Conservation (phyloP, 768 basidiomycete genomes). For the Panaeolus cyanescens region DNA sequence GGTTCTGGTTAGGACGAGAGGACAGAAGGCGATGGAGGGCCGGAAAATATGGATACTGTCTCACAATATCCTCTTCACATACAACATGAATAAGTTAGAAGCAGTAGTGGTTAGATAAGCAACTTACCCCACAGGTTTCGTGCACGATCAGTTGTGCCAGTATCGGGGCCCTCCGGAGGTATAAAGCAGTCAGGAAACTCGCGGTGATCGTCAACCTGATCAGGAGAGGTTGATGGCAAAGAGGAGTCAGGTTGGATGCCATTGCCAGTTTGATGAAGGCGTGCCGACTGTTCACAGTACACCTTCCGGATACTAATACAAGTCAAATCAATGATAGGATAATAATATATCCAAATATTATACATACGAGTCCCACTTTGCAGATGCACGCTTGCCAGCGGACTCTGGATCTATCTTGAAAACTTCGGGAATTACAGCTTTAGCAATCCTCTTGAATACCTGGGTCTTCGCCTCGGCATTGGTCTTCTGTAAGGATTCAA, state of each 20-base stretch:
- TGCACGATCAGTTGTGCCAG: constrained; percentile 14
- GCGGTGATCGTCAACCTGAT: background rate
- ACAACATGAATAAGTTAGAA: background rate
- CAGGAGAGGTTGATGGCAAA: background rate
- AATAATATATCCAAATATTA: background rate
- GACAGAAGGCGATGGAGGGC: constrained; percentile 14
- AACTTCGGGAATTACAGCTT: constrained; percentile 17
- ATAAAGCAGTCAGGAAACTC: constrained; percentile 12
- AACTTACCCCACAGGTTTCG: constrained; percentile 27
- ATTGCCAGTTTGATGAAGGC: constrained; percentile 19
- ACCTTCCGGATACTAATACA: constrained; percentile 12
- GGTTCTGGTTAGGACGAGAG: constrained; percentile 23
- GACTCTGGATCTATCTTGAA: constrained; percentile 12
- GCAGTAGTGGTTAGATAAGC: background rate
- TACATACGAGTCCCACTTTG: too few species aligned
- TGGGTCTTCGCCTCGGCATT: constrained; percentile 20
- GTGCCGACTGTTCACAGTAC: constrained; percentile 14
- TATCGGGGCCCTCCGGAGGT: constrained; percentile 15
- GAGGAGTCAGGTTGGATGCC: constrained; percentile 12
- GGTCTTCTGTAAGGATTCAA: constrained; percentile 18
- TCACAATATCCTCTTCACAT: constrained; percentile 19
- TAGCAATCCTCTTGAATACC: constrained; percentile 22
- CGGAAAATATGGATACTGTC: constrained; percentile 23
- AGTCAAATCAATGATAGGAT: background rate
- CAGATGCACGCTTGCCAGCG: too few species aligned